These are phyloP conservation scores for Terfezia claveryi DNA, from an alignment of 495 filamentous ascomycete species.

Conservation along the genomic window DNA sequence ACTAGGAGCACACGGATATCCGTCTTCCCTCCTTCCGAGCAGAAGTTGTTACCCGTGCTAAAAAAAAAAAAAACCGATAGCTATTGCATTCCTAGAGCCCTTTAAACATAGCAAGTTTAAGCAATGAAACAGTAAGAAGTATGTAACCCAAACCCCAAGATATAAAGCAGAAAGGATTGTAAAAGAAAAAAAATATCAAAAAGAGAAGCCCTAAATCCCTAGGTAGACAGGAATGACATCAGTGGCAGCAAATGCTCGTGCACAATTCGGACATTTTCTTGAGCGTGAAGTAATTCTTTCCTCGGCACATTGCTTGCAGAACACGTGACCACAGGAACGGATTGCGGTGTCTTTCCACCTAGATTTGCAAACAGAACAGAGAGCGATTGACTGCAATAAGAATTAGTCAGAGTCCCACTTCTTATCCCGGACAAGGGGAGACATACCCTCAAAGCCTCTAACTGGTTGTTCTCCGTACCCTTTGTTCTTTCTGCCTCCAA, in stretches of 20 bases:
- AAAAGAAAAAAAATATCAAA: background rate
- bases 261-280: constrained; percentile 87
- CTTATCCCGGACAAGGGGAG: background rate
- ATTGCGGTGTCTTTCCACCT: constrained; percentile 87
- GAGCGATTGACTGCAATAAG: constrained; percentile 44
- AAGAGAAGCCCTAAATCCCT: constrained; percentile 3
- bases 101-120: too few relatives aligned
- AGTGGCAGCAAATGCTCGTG: constrained; percentile 65
- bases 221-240: constrained; percentile 54
- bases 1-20: too few relatives aligned
- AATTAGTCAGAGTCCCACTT: constrained; percentile 22
- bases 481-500: constrained; percentile 17
- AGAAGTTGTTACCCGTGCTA: too few relatives aligned
- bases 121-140: too few relatives aligned
- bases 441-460: constrained; percentile 18
- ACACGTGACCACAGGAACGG: constrained; percentile 88
- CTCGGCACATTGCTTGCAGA: constrained; percentile 76
- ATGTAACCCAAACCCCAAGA: background rate
- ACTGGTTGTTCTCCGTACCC: constrained; percentile 16
- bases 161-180: background rate
- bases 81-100: too few relatives aligned
- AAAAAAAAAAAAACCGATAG: too few relatives aligned
- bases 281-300: constrained; percentile 67
- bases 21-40: too few relatives aligned
- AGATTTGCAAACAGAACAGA: constrained; percentile 71